These are phyloP conservation scores for Morella rubra DNA, from an alignment of 306 rosid genomes.

Conservation along the genomic window DNA sequence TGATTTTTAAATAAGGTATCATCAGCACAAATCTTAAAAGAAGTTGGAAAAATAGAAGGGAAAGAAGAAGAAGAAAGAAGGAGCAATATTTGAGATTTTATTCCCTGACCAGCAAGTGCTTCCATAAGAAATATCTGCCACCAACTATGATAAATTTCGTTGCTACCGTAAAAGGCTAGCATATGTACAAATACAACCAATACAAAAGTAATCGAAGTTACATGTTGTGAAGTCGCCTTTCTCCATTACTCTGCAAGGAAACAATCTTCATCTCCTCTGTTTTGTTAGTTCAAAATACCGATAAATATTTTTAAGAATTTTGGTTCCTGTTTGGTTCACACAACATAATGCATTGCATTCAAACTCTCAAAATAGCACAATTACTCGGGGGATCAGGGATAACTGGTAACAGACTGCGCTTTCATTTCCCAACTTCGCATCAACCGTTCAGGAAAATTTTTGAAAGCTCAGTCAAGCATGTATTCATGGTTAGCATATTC, in stretches of 20 bases:
- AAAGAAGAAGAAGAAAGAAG: too few species aligned
- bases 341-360: not conserved
- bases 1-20: slow-evolving; percentile 5
- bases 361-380: not conserved
- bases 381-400: not conserved
- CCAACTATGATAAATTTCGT: too few species aligned
- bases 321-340: too few species aligned
- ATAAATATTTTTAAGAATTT: too few species aligned
- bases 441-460: not conserved
- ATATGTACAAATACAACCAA: not conserved
- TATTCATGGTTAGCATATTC: not conserved
- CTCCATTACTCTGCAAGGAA: not conserved
- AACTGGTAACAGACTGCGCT: not conserved
- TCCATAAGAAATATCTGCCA: not conserved
- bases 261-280: not conserved
- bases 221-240: not conserved
- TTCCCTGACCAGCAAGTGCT: not conserved
- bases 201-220: not conserved
- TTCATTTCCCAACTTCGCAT: not conserved
- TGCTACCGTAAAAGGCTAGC: too few species aligned
- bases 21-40: not conserved
- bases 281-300: not conserved
- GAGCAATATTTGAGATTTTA: not conserved
- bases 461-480: not conserved
- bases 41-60: not conserved